phyloP scores from a whole-genome alignment of 108 stramenopile species.

The Nannochloropsis salina region DNA sequence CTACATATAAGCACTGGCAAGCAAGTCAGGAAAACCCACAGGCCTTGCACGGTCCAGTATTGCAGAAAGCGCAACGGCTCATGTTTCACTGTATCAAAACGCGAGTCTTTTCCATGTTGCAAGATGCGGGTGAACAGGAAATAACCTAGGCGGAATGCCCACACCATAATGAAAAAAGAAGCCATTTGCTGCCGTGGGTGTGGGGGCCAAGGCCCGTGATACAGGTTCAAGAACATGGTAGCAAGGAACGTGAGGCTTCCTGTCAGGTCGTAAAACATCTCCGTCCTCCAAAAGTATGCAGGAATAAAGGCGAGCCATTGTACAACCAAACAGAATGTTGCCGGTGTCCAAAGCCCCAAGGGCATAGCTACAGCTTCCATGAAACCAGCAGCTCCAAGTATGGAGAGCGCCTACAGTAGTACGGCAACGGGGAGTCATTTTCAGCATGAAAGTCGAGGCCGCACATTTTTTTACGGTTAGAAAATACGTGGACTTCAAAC shows the following conservation, averaged over 20 bases:
- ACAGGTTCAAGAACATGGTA: slow-evolving; percentile 12
- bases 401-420: not conserved
- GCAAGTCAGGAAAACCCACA: slow-evolving; percentile 25
- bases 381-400: not conserved
- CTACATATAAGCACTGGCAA: slow-evolving; percentile 9
- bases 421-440: not conserved
- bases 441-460: no score
- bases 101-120: slow-evolving; percentile 10
- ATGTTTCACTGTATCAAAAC: slow-evolving; percentile 18
- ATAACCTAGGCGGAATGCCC: slow-evolving; percentile 18
- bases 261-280: not conserved
- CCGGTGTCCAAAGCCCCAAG: not conserved
- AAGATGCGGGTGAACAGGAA: slow-evolving; percentile 19
- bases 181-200: not conserved
- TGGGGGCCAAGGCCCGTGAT: not conserved
- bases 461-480: no score
- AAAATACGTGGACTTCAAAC: no score
- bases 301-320: slow-evolving; percentile 10
- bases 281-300: not conserved
- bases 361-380: not conserved
- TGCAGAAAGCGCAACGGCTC: not conserved
- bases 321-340: not conserved
- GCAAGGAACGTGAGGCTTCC: not conserved
- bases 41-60: slow-evolving; percentile 20
- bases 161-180: not conserved